phyloP scores from a whole-genome alignment of 257 asterid genomes.

The Eucommia ulmoides region DNA sequence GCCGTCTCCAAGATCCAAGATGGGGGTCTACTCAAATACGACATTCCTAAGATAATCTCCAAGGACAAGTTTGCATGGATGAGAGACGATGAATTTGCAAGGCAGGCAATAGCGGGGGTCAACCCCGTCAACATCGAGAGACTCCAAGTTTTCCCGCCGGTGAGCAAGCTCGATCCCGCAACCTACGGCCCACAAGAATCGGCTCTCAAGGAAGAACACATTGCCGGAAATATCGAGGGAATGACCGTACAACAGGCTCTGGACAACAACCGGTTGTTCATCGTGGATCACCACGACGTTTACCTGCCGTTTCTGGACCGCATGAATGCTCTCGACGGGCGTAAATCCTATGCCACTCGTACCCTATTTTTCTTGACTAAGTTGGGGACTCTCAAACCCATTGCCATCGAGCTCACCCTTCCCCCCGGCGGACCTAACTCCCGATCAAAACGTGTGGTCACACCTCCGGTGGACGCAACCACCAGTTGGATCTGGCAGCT shows the following conservation, averaged over 20 bases:
- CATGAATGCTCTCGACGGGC: conserved; percentile 82
- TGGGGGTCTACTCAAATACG: conserved; percentile 70
- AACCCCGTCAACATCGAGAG: conserved; percentile 80
- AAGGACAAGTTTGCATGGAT: conserved; percentile 91
- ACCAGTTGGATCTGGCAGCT: conserved; percentile 78
- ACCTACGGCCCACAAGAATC: conserved; percentile 72
- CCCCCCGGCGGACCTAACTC: conserved; percentile 35
- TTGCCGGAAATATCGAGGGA: conserved; percentile 66
- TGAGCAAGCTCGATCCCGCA: conserved; percentile 77
- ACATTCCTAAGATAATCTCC: conserved; percentile 68
- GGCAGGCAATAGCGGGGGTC: conserved; percentile 87
- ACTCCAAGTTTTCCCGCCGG: conserved; percentile 63
- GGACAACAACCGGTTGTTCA: conserved; percentile 57
- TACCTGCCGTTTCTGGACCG: conserved; percentile 68
- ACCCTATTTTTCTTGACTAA: conserved; percentile 64
- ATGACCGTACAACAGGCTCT: conserved; percentile 89
- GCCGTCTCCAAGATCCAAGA: conserved; percentile 61
- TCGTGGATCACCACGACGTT: conserved; percentile 76
- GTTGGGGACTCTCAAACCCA: conserved; percentile 68
- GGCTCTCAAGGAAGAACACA: conserved; percentile 75
- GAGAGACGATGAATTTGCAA: conserved; percentile 87
- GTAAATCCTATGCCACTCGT: conserved; percentile 82
- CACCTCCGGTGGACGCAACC: conserved; percentile 71
- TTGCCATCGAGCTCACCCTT: conserved; percentile 88
- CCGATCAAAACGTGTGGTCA: conserved; percentile 52